Evolutionary conservation across 352 stramenopile genomes (phyloP), one percentile per base, ranked within the genome.

Genomic region (Phytophthora ohioensis): DNA sequence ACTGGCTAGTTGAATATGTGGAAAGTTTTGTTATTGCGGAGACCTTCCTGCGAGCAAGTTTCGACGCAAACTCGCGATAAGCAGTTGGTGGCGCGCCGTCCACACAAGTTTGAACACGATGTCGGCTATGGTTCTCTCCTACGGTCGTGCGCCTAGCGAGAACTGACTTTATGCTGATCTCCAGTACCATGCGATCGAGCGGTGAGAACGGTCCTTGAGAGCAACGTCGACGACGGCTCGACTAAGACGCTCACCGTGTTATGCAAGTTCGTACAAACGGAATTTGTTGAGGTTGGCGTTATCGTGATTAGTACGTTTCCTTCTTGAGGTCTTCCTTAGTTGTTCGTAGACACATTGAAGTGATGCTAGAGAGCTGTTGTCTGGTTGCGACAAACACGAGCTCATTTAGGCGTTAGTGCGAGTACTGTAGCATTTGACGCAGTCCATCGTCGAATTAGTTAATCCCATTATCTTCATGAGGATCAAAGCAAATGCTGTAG

Each of bases 1-100:
- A 61, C 67, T 69, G 68, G 68, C 62, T 71, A 8, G 52, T 41
- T 56, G 35, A 51, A 62, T 71, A 42, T 38, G 49, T 75, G 68
- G 68, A 75, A 75, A 67, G 4, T 55, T 67, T 45, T 43, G 32
- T 32, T 12, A 69, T 69, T 63, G 61, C 32, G 41, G 61, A 69
- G 17, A 69, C 61, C 51, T 48, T 62, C 27, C 51, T 17, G 35
- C 51, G 30, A n/a, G 52, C n/a, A 36, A 62, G 47, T 39, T 67
- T 61, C 53, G 54, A 70, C 30, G 30, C 38, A 12, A 57, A 35
- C 41, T 46, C 51, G 13, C 46, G 36, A 49, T 10, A 39, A 62
- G 13, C 34, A 63, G 52, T 49, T 54, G 43, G 36, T 55, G 1
- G 21, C 21, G 21, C n/a, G n/a, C 8, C 7, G 4, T 34, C 46